Evolutionary conservation across 768 basidiomycete species (phyloP).

Genomic region (Saitozyma sp.): DNA sequence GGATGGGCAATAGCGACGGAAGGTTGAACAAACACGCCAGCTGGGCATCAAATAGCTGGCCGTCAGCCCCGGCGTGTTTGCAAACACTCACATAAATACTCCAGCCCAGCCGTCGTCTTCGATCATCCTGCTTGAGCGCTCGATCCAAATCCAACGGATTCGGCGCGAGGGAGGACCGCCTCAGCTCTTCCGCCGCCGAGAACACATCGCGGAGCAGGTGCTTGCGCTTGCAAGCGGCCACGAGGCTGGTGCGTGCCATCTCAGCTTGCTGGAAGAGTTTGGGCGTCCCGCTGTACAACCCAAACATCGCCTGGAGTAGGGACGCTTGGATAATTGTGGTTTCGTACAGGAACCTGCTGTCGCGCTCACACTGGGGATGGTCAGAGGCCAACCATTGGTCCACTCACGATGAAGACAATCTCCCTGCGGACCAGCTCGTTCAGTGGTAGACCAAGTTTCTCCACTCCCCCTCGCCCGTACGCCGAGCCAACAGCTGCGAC

Average conservation of each 20-base stretch:
- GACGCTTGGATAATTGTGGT: constrained; percentile 12
- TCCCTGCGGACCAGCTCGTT: constrained; percentile 16
- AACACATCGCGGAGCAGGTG: constrained; percentile 6
- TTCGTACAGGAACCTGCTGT: constrained; percentile 14
- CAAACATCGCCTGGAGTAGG: constrained; percentile 14
- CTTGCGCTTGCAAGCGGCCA: constrained; percentile 13
- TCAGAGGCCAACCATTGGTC: neutral
- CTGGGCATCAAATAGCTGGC: constrained; percentile 19
- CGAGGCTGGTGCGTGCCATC: constrained; percentile 7
- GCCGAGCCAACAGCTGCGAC: constrained; percentile 17
- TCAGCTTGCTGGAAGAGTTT: constrained; percentile 21
- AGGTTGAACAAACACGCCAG: constrained; percentile 17
- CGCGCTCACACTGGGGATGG: constrained; percentile 14
- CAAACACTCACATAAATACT: constrained; percentile 15
- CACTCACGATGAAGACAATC: constrained; percentile 18
- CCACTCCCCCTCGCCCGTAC: constrained; percentile 7
- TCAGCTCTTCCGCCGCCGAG: constrained; percentile 6
- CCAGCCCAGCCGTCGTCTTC: constrained; percentile 19
- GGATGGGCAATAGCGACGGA: constrained; percentile 8
- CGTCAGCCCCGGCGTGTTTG: neutral
- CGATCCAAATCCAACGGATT: constrained; percentile 1
- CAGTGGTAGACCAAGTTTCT: constrained; percentile 11
- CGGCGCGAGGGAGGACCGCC: neutral
- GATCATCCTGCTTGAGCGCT: constrained; percentile 16
- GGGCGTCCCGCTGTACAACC: constrained; percentile 13